phyloP scores from a whole-genome alignment of 2,329 filamentous ascomycete genomes.

The Aspergillus piperis region DNA sequence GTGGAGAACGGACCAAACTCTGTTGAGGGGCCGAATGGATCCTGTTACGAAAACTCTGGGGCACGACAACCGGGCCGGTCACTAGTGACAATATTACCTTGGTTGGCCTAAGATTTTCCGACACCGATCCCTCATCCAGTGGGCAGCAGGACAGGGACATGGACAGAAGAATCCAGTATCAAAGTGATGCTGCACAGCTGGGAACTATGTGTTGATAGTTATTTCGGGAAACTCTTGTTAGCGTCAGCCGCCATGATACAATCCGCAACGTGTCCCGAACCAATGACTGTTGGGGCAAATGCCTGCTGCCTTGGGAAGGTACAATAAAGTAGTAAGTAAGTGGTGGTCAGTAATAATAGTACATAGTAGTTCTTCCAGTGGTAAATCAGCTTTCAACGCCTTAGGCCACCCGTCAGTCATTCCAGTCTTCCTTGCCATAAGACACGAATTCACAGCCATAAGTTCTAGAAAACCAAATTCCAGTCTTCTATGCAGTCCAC shows the following conservation, averaged over 20 bases:
- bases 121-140: slow-evolving; percentile 10
- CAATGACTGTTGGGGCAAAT: not conserved
- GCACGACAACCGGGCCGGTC: slow-evolving; percentile 22
- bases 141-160: not conserved
- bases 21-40: slow-evolving; percentile 19
- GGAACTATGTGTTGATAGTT: not conserved
- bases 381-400: not conserved
- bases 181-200: not conserved
- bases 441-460: slow-evolving; percentile 11
- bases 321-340: too few species aligned
- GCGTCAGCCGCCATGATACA: slow-evolving; percentile 2
- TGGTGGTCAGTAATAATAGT: not conserved
- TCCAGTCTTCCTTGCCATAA: not conserved
- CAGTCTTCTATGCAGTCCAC: slow-evolving; percentile 25
- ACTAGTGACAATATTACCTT: slow-evolving; percentile 6
- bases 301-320: slow-evolving; percentile 2
- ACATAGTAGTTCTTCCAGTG: not conserved
- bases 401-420: not conserved
- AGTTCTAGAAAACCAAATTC: slow-evolving; percentile 24
- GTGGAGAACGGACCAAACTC: slow-evolving; percentile 17
- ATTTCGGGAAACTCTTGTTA: not conserved
- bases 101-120: slow-evolving; percentile 8
- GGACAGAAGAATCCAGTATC: not conserved
- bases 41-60: slow-evolving; percentile 27
- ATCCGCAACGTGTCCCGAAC: slow-evolving; percentile 2